Base-by-base conservation (phyloP, 805 yeast species). In the Kuraishia borneana region DNA sequence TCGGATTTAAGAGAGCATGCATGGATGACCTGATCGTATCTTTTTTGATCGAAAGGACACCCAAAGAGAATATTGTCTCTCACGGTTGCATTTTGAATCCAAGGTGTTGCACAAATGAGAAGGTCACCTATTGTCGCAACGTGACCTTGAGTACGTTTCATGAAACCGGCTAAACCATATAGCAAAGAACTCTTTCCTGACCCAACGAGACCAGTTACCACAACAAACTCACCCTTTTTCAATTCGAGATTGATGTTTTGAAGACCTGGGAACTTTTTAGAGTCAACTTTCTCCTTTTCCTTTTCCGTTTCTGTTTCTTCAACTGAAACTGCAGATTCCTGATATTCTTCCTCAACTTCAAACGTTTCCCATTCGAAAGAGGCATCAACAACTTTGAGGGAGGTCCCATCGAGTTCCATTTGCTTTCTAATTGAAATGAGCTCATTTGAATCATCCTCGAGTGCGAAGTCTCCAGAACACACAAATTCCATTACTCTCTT, bases 51-150 rank as follows among this genome's bases (percentile, higher is more conserved):
- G 37, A 50, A 74, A 13, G 68, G 67, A 14, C 50, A 40, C 2
- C 94, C 94, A 56, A 83, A 84, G 10, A 66, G 33, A 35, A 83
- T 82, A 48, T 83, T 83, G 13, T 80, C 85, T 46, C 70, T 69
- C 19, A 84, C 75, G 0, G 94, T 79, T 2, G 82, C 74, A 54
- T 83, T 84, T 47, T 81, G 88, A 28, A 84, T 73, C 95, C 95
- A 84, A 13, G 88, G 89, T 30, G 42, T 68, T 16, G 88, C 83
- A 69, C 68, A 45, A 45, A 72, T 48, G 21, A 74, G 48, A 7
- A 70, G 41, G 0, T 65, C 56, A 2, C 89, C 88, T 41, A 65
- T 63, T 5, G 73, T 59, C 25, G 55, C 53, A 3, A 79, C 61
- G 0, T 48, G 35, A 27, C 95, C 95, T 0, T 45, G 29, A 0